A percentile compares a stretch with the other conserved stretches of the same genome.
Evolutionary conservation across 495 filamentous ascomycete genomes (phyloP).

Genomic region (Penicillium dipodomyicola): DNA sequence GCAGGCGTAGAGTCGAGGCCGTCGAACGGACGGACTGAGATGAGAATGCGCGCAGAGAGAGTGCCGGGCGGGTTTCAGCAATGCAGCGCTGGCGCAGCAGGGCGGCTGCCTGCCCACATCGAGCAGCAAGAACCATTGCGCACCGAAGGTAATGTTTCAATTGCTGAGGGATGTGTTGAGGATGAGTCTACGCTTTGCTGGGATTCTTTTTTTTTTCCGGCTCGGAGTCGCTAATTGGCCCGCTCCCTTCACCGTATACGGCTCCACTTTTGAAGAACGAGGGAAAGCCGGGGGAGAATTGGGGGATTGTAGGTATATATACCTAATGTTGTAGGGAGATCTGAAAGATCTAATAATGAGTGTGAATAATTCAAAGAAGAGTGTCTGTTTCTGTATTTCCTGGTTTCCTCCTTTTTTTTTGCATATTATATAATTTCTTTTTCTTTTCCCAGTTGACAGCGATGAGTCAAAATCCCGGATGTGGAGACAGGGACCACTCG

Average conservation of each 20-base stretch:
- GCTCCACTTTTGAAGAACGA: slow-evolving; percentile 24
- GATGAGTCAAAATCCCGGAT: slow-evolving; percentile 20
- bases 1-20: slow-evolving; percentile 39
- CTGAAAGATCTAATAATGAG: neutral
- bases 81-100: slow-evolving; percentile 48
- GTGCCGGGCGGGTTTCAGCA: slow-evolving; percentile 40
- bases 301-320: neutral
- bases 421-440: slow-evolving; percentile 5
- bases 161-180: slow-evolving; percentile 22
- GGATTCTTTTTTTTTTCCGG: slow-evolving; percentile 34
- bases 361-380: slow-evolving; percentile 8
- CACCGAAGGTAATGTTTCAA: slow-evolving; percentile 27
- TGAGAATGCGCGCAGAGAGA: slow-evolving; percentile 44
- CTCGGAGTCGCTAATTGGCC: slow-evolving; percentile 29
- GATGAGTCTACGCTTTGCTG: slow-evolving; percentile 26
- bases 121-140: slow-evolving; percentile 53
- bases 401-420: neutral
- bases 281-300: slow-evolving; percentile 6
- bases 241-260: slow-evolving; percentile 27
- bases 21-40: slow-evolving; percentile 38
- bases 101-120: slow-evolving; percentile 49
- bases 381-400: neutral
- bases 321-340: neutral
- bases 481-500: slow-evolving; percentile 10
- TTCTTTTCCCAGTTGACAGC: slow-evolving; percentile 11